Evolutionary conservation across 768 basidiomycete genomes (phyloP), one percentile per base, ranked within the genome.

Genomic region (Russula abietina): DNA sequence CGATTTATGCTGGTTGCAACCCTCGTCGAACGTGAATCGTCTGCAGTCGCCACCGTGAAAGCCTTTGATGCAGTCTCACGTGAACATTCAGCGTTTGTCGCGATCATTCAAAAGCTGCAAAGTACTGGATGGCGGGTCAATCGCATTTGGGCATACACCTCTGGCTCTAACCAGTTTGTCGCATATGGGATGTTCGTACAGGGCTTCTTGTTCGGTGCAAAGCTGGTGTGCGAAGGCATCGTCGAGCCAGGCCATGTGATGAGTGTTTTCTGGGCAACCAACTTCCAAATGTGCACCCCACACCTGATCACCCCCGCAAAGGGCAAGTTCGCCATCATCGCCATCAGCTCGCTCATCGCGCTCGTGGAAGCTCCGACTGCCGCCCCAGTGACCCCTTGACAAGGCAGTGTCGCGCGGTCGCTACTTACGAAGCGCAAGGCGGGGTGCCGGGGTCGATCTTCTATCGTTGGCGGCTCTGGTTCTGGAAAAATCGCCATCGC

Each of bases 211-310:
- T 98, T 88, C 70, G 96, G 95, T 12, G 81, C 88, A 2, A 87
- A 89, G 70, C 81, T 97, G 56, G 93, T 99, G n/a, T 75, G 84
- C n/a, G 79, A 86, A 16, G 89, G 88, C 17, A 83, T 79, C 65
- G 79, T 83, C 57, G 75, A 75, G 4, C 76, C 89, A 0, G 93
- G 93, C 1, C 82, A 87, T 39, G 89, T 98, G 65, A 95, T 94
- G 88, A 86, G 89, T n/a, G 92, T 95, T 56, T 99, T 98, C 73
- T 98, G 96, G 95, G 94, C 96, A 1, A 87, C 82, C 68, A 93
- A 92, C 72, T 75, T 97, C 2, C 93, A 97, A 72, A 84, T 89
- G 80, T 86, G 85, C 69, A 84, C 97, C 11, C 93, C 94, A 0
- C 85, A 90, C 64, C 76, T 92, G 68, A 86, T 94, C 65, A 74